Percentiles rank a stretch among this genome's conserved stretches.
phyloP scores from a whole-genome alignment of 352 stramenopile genomes.

The Pythium rhizo-oryzae region DNA sequence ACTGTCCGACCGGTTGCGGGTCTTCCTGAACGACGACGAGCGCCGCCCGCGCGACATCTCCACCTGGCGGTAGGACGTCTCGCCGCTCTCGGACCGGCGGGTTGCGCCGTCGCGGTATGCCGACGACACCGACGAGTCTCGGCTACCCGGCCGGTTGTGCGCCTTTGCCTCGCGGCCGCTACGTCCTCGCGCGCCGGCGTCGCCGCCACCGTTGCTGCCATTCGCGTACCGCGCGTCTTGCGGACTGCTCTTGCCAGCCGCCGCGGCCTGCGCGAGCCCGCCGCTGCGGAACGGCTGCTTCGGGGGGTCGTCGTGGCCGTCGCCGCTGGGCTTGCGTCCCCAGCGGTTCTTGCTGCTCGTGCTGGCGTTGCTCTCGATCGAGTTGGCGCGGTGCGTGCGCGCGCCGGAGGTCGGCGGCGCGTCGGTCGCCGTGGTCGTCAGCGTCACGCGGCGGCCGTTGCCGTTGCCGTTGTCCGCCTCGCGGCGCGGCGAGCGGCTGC shows the following conservation, averaged over 20 bases:
- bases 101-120: conserved; percentile 6
- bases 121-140: conserved; percentile 16
- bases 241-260: background rate
- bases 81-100: conserved; percentile 16
- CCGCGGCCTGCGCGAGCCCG: conserved; percentile 14
- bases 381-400: conserved; percentile 16
- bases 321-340: conserved; percentile 22
- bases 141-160: conserved; percentile 6
- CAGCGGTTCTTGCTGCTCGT: conserved; percentile 21
- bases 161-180: background rate
- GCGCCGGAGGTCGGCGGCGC: background rate
- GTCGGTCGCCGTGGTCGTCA: conserved; percentile 1
- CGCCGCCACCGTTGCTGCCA: background rate
- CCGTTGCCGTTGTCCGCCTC: conserved; percentile 6
- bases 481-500: conserved; percentile 17
- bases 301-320: conserved; percentile 15
- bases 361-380: conserved; percentile 31
- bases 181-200: background rate
- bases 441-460: conserved; percentile 17
- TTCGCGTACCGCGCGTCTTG: conserved; percentile 23
- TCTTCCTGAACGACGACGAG: conserved; percentile 13
- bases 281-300: conserved; percentile 23
- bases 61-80: conserved; percentile 23
- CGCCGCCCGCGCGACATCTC: conserved; percentile 27
- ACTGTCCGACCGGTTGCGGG: conserved; percentile 24